These are phyloP conservation scores for Ascochyta koolunga DNA, from an alignment of 2,329 filamentous ascomycete species.

Conservation along the genomic window DNA sequence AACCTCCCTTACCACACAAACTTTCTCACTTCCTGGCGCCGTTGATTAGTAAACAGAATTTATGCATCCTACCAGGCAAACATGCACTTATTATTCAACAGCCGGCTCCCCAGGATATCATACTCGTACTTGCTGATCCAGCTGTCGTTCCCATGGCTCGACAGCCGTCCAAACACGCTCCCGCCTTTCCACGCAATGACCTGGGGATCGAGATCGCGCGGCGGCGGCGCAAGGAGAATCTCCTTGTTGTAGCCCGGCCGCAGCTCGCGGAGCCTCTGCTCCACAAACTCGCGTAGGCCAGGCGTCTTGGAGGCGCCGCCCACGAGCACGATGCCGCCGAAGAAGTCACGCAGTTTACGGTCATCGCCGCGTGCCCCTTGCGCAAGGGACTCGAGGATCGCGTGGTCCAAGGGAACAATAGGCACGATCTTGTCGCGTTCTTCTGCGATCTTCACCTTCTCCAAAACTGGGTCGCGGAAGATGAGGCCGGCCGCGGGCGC, in stretches of 20 bases:
- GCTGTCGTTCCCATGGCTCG: constrained; percentile 80
- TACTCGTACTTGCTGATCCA: constrained; percentile 92
- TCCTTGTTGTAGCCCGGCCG: constrained; percentile 68
- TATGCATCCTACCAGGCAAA: constrained; percentile 44
- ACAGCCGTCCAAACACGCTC: constrained; percentile 91
- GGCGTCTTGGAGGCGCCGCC: constrained; percentile 55
- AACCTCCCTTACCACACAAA: too few species aligned
- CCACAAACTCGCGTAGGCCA: constrained; percentile 79
- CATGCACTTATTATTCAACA: constrained; percentile 64
- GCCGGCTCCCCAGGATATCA: constrained; percentile 79
- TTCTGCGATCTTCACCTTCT: constrained; percentile 59
- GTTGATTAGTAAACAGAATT: too few species aligned
- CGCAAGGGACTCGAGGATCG: constrained; percentile 86
- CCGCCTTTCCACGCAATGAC: constrained; percentile 99
- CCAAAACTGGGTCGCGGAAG: constrained; percentile 54
- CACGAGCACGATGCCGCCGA: constrained; percentile 49
- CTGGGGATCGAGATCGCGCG: constrained; percentile 92
- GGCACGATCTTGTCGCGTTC: constrained; percentile 83
- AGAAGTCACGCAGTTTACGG: constrained; percentile 88
- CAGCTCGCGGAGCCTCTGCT: constrained; percentile 76
- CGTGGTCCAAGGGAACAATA: constrained; percentile 81
- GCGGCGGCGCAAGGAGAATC: constrained; percentile 71
- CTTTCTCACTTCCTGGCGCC: too few species aligned
- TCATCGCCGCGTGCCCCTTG: constrained; percentile 89
- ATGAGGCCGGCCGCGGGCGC: constrained; percentile 39